Percentiles rank a stretch among this genome's conserved stretches.
phyloP scores from a whole-genome alignment of 1,284 basidiomycete genomes.

The Ganoderma resinaceum region DNA sequence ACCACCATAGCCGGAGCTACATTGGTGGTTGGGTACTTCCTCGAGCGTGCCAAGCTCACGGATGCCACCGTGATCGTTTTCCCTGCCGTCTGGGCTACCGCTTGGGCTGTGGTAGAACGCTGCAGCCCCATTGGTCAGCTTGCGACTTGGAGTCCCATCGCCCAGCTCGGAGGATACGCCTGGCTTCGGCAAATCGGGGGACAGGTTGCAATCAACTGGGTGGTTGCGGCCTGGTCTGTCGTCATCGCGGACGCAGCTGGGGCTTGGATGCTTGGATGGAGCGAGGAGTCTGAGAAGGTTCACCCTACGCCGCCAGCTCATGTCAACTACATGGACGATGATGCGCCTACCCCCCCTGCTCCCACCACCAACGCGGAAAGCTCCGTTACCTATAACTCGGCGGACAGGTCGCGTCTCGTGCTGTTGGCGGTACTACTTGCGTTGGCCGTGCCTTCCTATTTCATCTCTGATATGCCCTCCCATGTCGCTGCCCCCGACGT shows the following conservation, averaged over 20 bases:
- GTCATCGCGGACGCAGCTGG: slow-evolving; percentile 61
- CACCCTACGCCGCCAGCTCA: slow-evolving; percentile 14
- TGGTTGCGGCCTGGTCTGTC: slow-evolving; percentile 73
- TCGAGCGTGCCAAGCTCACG: slow-evolving; percentile 38
- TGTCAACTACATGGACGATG: slow-evolving; percentile 24
- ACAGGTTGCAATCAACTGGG: slow-evolving; percentile 69
- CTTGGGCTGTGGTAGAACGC: slow-evolving; percentile 60
- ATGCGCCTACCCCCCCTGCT: neutral
- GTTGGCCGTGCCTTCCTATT: slow-evolving; percentile 65
- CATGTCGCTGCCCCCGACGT: slow-evolving; percentile 49
- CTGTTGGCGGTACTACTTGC: slow-evolving; percentile 47
- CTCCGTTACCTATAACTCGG: neutral
- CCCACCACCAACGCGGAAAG: neutral
- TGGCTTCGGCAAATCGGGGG: slow-evolving; percentile 70
- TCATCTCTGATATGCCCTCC: slow-evolving; percentile 51
- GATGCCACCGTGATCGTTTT: slow-evolving; percentile 58
- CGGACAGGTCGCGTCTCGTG: slow-evolving; percentile 31
- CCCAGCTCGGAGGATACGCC: slow-evolving; percentile 57
- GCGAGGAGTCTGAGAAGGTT: slow-evolving; percentile 27
- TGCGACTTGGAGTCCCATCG: slow-evolving; percentile 69
- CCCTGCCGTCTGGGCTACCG: slow-evolving; percentile 71
- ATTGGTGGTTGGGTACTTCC: slow-evolving; percentile 47
- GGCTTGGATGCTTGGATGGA: slow-evolving; percentile 61
- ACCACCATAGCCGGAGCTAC: slow-evolving; percentile 51
- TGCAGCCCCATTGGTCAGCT: slow-evolving; percentile 73